Conservation (phyloP, 495 filamentous ascomycete species). For the Aspergillus funiculosus region DNA sequence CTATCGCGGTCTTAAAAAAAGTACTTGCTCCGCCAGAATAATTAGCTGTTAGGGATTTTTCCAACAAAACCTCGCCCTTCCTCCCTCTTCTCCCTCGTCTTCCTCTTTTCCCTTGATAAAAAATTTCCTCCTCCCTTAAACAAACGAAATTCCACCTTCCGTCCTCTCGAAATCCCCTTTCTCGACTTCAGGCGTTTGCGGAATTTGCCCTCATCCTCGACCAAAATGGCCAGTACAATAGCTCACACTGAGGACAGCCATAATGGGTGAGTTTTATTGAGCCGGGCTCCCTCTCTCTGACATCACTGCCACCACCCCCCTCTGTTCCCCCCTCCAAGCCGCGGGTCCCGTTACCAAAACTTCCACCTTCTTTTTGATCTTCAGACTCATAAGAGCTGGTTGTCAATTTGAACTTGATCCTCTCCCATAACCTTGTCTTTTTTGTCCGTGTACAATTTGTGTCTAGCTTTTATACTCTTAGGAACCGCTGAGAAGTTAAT, state of each 20-base stretch:
- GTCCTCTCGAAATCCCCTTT: too few species aligned
- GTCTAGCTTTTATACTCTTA: too few species aligned
- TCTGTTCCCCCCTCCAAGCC: constrained; percentile 26
- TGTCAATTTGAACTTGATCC: not conserved
- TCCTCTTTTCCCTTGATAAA: too few species aligned
- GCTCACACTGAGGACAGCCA: constrained; percentile 55
- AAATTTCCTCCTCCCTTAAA: too few species aligned
- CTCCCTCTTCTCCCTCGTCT: constrained; percentile 12
- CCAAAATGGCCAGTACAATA: constrained; percentile 58
- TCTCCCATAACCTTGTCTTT: not conserved
- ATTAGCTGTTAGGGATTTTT: constrained; percentile 26
- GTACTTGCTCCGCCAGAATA: constrained; percentile 38
- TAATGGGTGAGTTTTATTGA: constrained; percentile 55
- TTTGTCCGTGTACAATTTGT: not conserved
- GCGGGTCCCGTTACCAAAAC: constrained; percentile 17
- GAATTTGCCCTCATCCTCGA: constrained; percentile 16
- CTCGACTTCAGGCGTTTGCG: too few species aligned
- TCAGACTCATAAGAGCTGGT: not conserved
- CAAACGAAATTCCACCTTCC: too few species aligned
- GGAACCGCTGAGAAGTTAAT: not conserved
- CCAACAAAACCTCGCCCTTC: constrained; percentile 15
- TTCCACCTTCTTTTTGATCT: constrained; percentile 18
- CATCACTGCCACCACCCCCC: constrained; percentile 41
- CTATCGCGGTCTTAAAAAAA: constrained; percentile 36
- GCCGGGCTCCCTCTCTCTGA: constrained; percentile 34